Evolutionary conservation across 345 rosid genomes (phyloP).

Genomic region (Pistacia integerrima): DNA sequence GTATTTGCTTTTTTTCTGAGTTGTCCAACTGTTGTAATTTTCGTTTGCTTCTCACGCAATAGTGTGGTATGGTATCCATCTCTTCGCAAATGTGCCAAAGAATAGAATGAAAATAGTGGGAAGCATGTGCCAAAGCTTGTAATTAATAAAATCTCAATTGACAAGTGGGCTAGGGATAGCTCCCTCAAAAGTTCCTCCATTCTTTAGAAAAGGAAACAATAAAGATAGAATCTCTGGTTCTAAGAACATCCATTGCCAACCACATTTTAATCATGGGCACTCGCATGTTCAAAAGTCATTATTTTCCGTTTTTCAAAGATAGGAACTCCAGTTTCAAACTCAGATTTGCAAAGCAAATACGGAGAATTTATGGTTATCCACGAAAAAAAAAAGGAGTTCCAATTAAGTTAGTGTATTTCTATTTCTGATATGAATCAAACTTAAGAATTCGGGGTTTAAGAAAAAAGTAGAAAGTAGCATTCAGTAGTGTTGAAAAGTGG

Average conservation of each 20-base stretch:
- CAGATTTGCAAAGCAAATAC: too few species aligned
- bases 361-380: too few species aligned
- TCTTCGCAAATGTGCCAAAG: not conserved
- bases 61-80: not conserved
- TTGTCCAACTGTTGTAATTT: not conserved
- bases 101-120: not conserved
- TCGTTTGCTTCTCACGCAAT: not conserved
- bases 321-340: too few species aligned
- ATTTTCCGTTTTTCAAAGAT: too few species aligned
- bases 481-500: not conserved
- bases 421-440: too few species aligned
- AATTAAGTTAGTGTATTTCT: too few species aligned
- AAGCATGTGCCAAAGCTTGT: constrained; percentile 12
- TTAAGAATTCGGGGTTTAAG: too few species aligned
- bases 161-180: not conserved
- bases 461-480: not conserved
- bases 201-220: not conserved
- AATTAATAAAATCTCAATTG: too few species aligned
- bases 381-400: too few species aligned
- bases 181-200: not conserved
- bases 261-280: too few species aligned
- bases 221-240: not conserved
- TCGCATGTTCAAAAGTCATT: too few species aligned
- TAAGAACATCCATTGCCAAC: too few species aligned
- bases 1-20: not conserved